Evolutionary conservation across 2,329 filamentous ascomycete genomes (phyloP).

Genomic region (Colletotrichum sp.): DNA sequence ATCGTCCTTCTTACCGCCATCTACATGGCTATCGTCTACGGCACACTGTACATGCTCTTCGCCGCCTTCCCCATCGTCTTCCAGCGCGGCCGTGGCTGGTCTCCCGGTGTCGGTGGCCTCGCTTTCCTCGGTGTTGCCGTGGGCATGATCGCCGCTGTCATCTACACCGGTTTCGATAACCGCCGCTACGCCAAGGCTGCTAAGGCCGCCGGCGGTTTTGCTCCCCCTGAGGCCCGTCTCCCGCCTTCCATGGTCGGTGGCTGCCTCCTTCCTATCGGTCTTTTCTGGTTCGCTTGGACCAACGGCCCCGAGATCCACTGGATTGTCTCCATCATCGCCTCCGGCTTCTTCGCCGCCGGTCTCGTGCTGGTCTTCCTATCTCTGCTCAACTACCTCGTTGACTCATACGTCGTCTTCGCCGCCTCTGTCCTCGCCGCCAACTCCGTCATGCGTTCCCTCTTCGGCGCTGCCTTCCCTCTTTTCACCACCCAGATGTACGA

Average conservation of each 20-base stretch:
- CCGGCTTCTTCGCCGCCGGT: slow-evolving; percentile 38
- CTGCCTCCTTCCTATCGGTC: slow-evolving; percentile 55
- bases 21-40: slow-evolving; percentile 69
- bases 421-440: slow-evolving; percentile 78
- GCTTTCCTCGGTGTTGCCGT: slow-evolving; percentile 73
- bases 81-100: slow-evolving; percentile 63
- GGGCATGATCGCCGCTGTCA: slow-evolving; percentile 65
- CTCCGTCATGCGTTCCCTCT: slow-evolving; percentile 72
- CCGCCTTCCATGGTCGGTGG: slow-evolving; percentile 60
- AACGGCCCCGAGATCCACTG: slow-evolving; percentile 54
- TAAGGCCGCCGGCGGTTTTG: slow-evolving; percentile 48
- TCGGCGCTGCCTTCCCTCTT: slow-evolving; percentile 75
- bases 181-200: slow-evolving; percentile 45
- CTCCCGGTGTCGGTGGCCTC: slow-evolving; percentile 62
- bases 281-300: slow-evolving; percentile 66
- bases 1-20: slow-evolving; percentile 70
- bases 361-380: slow-evolving; percentile 60
- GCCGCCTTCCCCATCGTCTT: slow-evolving; percentile 71
- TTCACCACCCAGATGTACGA: slow-evolving; percentile 68
- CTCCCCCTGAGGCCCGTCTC: slow-evolving; percentile 62
- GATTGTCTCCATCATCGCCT: slow-evolving; percentile 45
- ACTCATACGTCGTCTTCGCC: slow-evolving; percentile 69
- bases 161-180: slow-evolving; percentile 51
- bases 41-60: slow-evolving; percentile 65
- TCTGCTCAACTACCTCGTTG: slow-evolving; percentile 61